Conservation (phyloP, 1,284 basidiomycete genomes). For the Trichosporon faecale region DNA sequence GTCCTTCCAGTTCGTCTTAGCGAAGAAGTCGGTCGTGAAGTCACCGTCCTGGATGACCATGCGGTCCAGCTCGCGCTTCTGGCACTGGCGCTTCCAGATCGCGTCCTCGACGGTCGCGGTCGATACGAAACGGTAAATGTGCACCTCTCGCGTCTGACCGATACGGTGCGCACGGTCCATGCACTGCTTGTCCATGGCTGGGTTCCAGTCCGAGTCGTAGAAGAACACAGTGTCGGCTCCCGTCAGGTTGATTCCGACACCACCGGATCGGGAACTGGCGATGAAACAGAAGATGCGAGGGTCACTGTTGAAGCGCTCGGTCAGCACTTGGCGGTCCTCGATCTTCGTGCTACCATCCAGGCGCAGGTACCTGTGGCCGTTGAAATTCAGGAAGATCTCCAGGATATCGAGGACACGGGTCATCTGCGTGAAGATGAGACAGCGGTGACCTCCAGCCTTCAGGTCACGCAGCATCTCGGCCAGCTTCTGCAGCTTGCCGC, state of each 20-base stretch:
- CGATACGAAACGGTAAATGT: slow-evolving; percentile 94
- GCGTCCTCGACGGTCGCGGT: slow-evolving; percentile 84
- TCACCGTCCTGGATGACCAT: slow-evolving; percentile 91
- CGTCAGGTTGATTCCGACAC: slow-evolving; percentile 92
- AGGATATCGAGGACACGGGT: slow-evolving; percentile 90
- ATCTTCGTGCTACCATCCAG: slow-evolving; percentile 94
- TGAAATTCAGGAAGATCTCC: slow-evolving; percentile 87
- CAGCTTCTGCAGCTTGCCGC: slow-evolving; percentile 89
- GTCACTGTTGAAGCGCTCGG: slow-evolving; percentile 94
- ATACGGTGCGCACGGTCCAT: slow-evolving; percentile 79
- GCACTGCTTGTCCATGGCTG: slow-evolving; percentile 94
- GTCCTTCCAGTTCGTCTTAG: slow-evolving; percentile 73
- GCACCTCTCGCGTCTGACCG: slow-evolving; percentile 93
- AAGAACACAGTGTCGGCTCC: slow-evolving; percentile 92
- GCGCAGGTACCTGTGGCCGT: slow-evolving; percentile 88
- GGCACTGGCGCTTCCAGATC: slow-evolving; percentile 92
- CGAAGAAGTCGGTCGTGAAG: slow-evolving; percentile 63
- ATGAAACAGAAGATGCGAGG: slow-evolving; percentile 89
- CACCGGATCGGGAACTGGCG: slow-evolving; percentile 86
- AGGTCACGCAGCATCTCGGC: slow-evolving; percentile 73
- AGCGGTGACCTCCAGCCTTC: slow-evolving; percentile 81
- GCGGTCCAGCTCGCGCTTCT: slow-evolving; percentile 86
- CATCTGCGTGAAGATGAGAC: slow-evolving; percentile 97
- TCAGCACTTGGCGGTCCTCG: slow-evolving; percentile 91
- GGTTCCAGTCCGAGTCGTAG: slow-evolving; percentile 97